A percentile compares a stretch with the other conserved stretches of the same genome.
These are phyloP conservation scores for Boletus vermiculosoides DNA, from an alignment of 768 basidiomycete genomes.

Conservation along the genomic window DNA sequence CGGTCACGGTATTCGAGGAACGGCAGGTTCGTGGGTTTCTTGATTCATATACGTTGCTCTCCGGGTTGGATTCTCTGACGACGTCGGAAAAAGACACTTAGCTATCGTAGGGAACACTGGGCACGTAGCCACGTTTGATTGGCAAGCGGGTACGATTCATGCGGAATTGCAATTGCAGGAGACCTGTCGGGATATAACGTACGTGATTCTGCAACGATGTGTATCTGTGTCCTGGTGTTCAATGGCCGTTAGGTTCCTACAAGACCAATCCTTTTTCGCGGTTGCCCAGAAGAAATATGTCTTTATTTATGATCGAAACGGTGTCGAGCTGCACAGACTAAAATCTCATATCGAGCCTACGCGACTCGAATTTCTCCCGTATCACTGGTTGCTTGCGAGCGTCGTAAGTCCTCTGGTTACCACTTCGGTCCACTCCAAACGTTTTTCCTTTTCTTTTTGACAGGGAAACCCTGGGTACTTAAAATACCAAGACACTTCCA, in stretches of 20 bases:
- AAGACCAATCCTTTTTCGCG: conserved; percentile 90
- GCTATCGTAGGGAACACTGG: conserved; percentile 82
- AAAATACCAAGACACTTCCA: conserved; percentile 97
- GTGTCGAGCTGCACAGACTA: conserved; percentile 87
- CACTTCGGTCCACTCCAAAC: not conserved
- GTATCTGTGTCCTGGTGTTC: not conserved
- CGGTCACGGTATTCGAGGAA: conserved; percentile 84
- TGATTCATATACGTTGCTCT: not conserved
- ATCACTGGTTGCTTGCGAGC: conserved; percentile 90
- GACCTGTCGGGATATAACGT: conserved; percentile 92
- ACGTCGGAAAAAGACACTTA: conserved; percentile 57
- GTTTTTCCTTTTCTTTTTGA: not conserved
- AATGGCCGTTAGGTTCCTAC: conserved; percentile 63
- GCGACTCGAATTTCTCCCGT: conserved; percentile 87
- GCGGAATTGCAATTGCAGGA: conserved; percentile 88
- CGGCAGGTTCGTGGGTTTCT: conserved; percentile 64
- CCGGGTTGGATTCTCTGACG: not conserved
- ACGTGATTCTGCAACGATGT: conserved; percentile 27
- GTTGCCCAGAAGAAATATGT: conserved; percentile 96
- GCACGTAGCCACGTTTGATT: conserved; percentile 92
- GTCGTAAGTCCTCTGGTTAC: conserved; percentile 51
- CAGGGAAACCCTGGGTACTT: conserved; percentile 88
- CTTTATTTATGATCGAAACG: conserved; percentile 93
- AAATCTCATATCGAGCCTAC: conserved; percentile 87
- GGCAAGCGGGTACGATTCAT: conserved; percentile 83